These are phyloP conservation scores for Pichia sp. DNA, from an alignment of 1,139 yeast species.

Conservation along the genomic window DNA sequence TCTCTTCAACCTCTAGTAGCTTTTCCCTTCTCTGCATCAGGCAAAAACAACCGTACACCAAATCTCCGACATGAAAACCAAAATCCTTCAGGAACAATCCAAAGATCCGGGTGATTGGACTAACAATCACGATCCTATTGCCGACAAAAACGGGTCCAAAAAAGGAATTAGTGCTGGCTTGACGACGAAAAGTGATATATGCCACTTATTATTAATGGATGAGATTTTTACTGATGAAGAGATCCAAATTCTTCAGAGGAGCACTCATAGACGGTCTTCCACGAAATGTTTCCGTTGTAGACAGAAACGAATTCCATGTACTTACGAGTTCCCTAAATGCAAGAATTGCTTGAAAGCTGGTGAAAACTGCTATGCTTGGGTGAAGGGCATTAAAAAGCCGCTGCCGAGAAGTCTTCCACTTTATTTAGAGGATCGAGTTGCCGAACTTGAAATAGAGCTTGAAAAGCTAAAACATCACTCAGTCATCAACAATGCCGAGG, in stretches of 20 bases:
- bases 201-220: conserved; percentile 2
- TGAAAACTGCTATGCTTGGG: conserved; percentile 15
- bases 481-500: conserved; percentile 11
- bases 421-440: conserved; percentile 14
- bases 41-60: too few relatives aligned
- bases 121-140: not conserved
- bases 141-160: not conserved
- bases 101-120: not conserved
- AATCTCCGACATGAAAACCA: too few relatives aligned
- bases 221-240: conserved; percentile 3
- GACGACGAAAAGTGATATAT: not conserved
- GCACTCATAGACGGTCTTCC: conserved; percentile 8
- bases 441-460: conserved; percentile 15
- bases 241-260: not conserved
- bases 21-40: too few relatives aligned
- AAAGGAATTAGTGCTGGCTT: not conserved
- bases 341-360: conserved; percentile 10
- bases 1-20: too few relatives aligned
- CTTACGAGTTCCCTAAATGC: conserved; percentile 15
- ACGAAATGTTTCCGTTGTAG: conserved; percentile 15
- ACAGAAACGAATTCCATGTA: conserved; percentile 12
- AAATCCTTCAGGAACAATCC: too few relatives aligned
- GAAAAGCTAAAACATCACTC: conserved; percentile 8
- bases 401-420: conserved; percentile 14
- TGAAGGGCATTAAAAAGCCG: conserved; percentile 15